Evolutionary conservation across 495 filamentous ascomycete species (phyloP), one percentile per base, ranked within the genome.

Genomic region (Aspergillus olivimuriae): DNA sequence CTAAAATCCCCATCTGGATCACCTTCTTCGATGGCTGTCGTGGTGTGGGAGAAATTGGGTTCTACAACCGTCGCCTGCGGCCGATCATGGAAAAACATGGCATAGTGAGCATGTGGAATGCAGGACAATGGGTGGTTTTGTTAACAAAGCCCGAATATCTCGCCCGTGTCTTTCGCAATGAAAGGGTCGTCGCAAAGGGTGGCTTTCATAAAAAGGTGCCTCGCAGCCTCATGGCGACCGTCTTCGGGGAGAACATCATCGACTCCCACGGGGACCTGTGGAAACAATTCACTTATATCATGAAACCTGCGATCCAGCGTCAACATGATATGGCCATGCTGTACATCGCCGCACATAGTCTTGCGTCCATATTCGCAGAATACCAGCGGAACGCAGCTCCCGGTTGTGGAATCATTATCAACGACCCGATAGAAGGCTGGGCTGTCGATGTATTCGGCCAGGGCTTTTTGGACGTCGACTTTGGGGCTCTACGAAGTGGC

Each of bases 171-270:
- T 68, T 76, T 46, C 64, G 65, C n/a, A 58, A 74, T 21, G 69
- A 75, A 33, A 52, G 67, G 18, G 22, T 69, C 0, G 73, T 63
- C 34, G 52, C 54, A 1, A 75, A 75, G 49, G 58, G 56, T 9
- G 70, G 72, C 0, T 72, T 66, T 37, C 64, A 75, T 37, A 61
- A 66, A 26, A 75, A 75, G 60, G 69, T 71, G 4, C 70, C 68
- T 0, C 54, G 66, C 39, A 61, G 61, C 21, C 57, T 71, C 0
- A 53, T 74, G 16, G 68, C 69, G 1, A 47, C 53, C 17, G 58
- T 68, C 1, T 55, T 62, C 2, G 65, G 66, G 0, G 64, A 65
- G 30, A 70, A 69, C 46, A 61, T 70, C 37, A 61, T 69, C 34
- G 58, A 52, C 49, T 44, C 58, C 0, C 61, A 61, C 44, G 62